Conservation (phyloP, 306 rosid species). For the Vicia villosa region DNA sequence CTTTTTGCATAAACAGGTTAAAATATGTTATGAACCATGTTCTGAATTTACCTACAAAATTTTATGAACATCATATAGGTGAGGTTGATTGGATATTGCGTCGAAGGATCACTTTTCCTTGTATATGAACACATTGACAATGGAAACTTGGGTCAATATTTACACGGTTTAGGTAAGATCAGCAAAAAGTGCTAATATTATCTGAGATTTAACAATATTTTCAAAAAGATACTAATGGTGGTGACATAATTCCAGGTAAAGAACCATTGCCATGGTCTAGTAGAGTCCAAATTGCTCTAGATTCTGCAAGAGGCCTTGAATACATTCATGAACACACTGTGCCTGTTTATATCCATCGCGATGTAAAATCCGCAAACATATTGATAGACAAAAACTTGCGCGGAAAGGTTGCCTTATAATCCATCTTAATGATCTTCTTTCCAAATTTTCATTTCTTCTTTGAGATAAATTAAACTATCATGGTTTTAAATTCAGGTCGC, state of each 20-base stretch:
- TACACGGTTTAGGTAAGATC: slow-evolving; percentile 69
- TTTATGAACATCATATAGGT: slow-evolving; percentile 54
- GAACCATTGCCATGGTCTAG: slow-evolving; percentile 74
- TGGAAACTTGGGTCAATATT: slow-evolving; percentile 69
- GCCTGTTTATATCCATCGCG: slow-evolving; percentile 89
- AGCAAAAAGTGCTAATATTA: background rate
- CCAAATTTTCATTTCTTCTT: slow-evolving; percentile 3
- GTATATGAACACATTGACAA: slow-evolving; percentile 68
- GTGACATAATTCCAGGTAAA: slow-evolving; percentile 48
- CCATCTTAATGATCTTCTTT: background rate
- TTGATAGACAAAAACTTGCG: slow-evolving; percentile 71
- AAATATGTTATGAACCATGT: background rate
- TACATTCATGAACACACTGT: slow-evolving; percentile 92
- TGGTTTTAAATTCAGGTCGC: slow-evolving; percentile 61
- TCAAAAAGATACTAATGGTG: background rate
- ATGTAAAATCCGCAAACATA: slow-evolving; percentile 87
- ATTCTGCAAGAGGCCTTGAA: slow-evolving; percentile 93
- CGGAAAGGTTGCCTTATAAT: slow-evolving; percentile 58
- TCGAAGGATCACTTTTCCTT: slow-evolving; percentile 77
- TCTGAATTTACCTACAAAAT: background rate
- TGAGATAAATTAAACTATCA: background rate
- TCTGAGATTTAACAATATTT: background rate
- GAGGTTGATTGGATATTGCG: slow-evolving; percentile 90
- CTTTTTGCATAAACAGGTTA: no score
- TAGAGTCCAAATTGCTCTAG: slow-evolving; percentile 83